These are phyloP conservation scores for Fraxinus velutina DNA, from an alignment of 305 asterid species.

Conservation along the genomic window DNA sequence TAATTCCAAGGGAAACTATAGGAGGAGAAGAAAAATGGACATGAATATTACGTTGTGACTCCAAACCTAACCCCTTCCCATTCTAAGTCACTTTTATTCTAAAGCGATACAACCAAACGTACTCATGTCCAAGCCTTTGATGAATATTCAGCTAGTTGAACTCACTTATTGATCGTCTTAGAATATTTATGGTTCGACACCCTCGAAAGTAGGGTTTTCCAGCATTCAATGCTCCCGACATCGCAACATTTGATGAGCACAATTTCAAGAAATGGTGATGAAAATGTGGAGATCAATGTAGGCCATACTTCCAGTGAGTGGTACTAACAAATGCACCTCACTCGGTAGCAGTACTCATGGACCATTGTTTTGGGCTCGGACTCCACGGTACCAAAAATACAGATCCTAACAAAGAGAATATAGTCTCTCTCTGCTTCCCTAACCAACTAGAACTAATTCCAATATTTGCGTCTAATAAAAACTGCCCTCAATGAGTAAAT, in stretches of 20 bases:
- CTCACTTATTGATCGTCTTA: neutral
- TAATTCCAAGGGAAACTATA: neutral
- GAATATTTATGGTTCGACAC: neutral
- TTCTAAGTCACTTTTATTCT: neutral
- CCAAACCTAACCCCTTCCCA: neutral
- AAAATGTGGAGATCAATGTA: neutral
- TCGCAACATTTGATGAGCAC: neutral
- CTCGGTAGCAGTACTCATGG: neutral
- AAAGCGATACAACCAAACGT: neutral
- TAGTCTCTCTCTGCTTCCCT: too few species aligned
- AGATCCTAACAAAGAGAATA: neutral
- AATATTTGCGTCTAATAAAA: too few species aligned
- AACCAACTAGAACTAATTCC: too few species aligned
- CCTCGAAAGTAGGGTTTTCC: neutral
- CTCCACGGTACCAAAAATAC: neutral
- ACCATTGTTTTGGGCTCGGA: neutral
- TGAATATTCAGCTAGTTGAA: neutral
- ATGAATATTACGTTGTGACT: neutral
- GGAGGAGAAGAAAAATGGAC: neutral
- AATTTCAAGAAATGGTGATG: neutral
- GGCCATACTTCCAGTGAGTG: neutral
- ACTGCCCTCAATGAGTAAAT: too few species aligned
- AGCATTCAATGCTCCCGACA: neutral
- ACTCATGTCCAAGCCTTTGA: too few species aligned
- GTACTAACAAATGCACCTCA: neutral